Percentiles rank a stretch among this genome's conserved stretches.
Evolutionary conservation across 805 yeast genomes (phyloP).

Genomic region (Schwanniomyces vanrijiae): DNA sequence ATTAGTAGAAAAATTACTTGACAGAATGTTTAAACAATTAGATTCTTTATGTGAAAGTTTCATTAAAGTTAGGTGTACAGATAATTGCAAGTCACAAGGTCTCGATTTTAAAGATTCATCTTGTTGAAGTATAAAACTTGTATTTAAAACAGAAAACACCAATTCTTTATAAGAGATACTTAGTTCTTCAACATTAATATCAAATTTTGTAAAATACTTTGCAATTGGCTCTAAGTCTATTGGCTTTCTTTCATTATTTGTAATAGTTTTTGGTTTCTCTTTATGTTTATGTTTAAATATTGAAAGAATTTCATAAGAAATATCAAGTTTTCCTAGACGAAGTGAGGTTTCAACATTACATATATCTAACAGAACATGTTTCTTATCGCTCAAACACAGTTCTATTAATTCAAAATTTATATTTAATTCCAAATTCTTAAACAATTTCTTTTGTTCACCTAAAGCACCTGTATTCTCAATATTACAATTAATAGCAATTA

Average conservation of each 20-base stretch:
- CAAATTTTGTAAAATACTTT: constrained; percentile 4
- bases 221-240: neutral
- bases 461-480: constrained; percentile 10
- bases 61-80: constrained; percentile 26
- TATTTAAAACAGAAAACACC: constrained; percentile 16
- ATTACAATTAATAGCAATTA: constrained; percentile 21
- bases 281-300: neutral
- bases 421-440: constrained; percentile 24
- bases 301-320: neutral
- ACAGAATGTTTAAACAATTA: constrained; percentile 35
- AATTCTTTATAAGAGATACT: constrained; percentile 17
- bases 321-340: neutral
- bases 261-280: neutral
- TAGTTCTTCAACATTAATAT: constrained; percentile 26
- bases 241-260: neutral
- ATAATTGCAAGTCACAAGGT: constrained; percentile 4
- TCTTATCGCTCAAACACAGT: neutral
- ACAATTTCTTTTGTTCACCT: constrained; percentile 10
- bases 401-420: constrained; percentile 14
- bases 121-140: neutral
- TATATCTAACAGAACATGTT: neutral
- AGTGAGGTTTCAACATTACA: neutral
- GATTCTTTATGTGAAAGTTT: constrained; percentile 27
- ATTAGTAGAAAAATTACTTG: constrained; percentile 27
- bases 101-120: constrained; percentile 9